Evolutionary conservation across 257 asterid genomes (phyloP).

Genomic region (Primulina huaijiensis): DNA sequence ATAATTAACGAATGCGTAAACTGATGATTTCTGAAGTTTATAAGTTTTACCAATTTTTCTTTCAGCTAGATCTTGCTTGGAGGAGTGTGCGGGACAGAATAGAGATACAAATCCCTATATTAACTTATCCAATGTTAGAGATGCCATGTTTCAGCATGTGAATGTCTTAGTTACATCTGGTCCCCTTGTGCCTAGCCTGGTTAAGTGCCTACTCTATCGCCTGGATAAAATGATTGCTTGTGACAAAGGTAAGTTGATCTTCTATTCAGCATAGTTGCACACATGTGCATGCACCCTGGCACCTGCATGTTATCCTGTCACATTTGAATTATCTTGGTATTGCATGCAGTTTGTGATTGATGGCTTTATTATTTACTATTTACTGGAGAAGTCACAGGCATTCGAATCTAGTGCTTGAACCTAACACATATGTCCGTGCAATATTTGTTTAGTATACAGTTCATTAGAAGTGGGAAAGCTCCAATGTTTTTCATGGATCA

Average conservation of each 20-base stretch:
- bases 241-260: slow-evolving; percentile 62
- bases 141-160: slow-evolving; percentile 45
- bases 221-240: slow-evolving; percentile 57
- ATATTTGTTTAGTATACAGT: slow-evolving; percentile 63
- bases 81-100: slow-evolving; percentile 64
- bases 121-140: slow-evolving; percentile 31
- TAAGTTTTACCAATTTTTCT: slow-evolving; percentile 13
- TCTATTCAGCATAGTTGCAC: not conserved
- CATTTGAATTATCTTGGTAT: not conserved
- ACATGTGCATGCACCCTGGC: not conserved
- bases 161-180: slow-evolving; percentile 90
- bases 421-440: not conserved
- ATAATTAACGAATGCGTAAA: not conserved
- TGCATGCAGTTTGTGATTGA: not conserved
- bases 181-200: slow-evolving; percentile 86
- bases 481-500: slow-evolving; percentile 75
- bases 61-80: slow-evolving; percentile 79
- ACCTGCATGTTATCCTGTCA: not conserved
- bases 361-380: not conserved
- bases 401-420: not conserved
- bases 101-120: slow-evolving; percentile 31
- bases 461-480: slow-evolving; percentile 87
- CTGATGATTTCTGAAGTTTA: not conserved
- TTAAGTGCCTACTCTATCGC: slow-evolving; percentile 78
- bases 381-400: too few relatives aligned